Percentiles rank a stretch among this genome's conserved stretches.
Conservation (phyloP, 2,329 filamentous ascomycete genomes). For the Fusarium devonianum region DNA sequence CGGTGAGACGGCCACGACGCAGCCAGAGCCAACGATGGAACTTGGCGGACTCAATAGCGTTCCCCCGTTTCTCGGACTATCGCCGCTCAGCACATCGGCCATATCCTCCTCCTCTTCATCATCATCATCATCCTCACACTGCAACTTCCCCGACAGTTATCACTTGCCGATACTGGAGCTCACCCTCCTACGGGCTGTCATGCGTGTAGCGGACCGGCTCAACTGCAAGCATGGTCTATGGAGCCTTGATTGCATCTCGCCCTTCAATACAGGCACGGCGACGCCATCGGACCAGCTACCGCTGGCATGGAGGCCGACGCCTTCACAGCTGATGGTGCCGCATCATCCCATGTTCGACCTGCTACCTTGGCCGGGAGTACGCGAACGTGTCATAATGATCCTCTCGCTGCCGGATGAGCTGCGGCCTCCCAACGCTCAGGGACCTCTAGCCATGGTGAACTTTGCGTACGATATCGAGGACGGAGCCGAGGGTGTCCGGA, state of each 20-base stretch:
- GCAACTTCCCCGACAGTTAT: constrained; percentile 55
- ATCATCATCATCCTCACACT: constrained; percentile 28
- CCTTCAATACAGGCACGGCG: constrained; percentile 50
- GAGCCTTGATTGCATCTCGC: constrained; percentile 55
- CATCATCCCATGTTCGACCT: constrained; percentile 66
- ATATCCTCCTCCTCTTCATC: constrained; percentile 1
- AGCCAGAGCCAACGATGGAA: not conserved
- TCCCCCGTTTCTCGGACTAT: constrained; percentile 28
- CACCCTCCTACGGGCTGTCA: constrained; percentile 55
- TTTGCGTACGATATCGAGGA: constrained; percentile 67
- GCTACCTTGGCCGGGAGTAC: constrained; percentile 63
- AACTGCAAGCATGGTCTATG: constrained; percentile 53
- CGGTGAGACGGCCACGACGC: constrained; percentile 11
- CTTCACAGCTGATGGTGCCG: constrained; percentile 56
- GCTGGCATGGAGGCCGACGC: constrained; percentile 57
- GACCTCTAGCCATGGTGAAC: constrained; percentile 56
- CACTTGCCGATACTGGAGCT: constrained; percentile 57
- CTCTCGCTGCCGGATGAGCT: constrained; percentile 56
- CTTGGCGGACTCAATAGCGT: constrained; percentile 14
- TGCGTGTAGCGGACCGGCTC: constrained; percentile 57
- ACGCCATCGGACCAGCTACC: constrained; percentile 52
- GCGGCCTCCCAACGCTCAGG: constrained; percentile 56
- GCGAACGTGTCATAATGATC: constrained; percentile 61
- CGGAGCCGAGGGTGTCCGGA: constrained; percentile 56
- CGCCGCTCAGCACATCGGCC: constrained; percentile 29